Conservation (phyloP, 495 filamentous ascomycete species). For the Bacidia rubella region DNA sequence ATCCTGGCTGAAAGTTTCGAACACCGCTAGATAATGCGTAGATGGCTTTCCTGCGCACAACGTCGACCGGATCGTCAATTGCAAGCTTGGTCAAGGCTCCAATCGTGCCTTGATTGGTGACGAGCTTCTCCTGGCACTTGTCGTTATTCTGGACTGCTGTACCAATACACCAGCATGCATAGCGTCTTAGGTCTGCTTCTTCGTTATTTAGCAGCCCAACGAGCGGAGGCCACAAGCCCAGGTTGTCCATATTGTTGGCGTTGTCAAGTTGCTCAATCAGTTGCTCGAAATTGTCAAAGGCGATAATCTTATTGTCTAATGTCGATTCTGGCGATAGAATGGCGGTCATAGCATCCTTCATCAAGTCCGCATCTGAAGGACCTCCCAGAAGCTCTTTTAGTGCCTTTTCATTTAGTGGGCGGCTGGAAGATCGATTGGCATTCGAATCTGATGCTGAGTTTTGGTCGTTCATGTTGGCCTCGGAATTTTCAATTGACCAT, state of each 20-base stretch:
- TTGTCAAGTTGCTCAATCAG: slow-evolving; percentile 87
- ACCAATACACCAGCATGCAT: slow-evolving; percentile 85
- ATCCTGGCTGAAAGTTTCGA: slow-evolving; percentile 72
- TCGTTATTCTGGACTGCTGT: slow-evolving; percentile 94
- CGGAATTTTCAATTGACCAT: slow-evolving; percentile 83
- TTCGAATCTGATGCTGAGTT: slow-evolving; percentile 29
- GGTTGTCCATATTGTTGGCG: slow-evolving; percentile 72
- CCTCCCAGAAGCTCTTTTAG: slow-evolving; percentile 64
- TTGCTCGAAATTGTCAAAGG: slow-evolving; percentile 95
- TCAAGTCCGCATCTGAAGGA: slow-evolving; percentile 77
- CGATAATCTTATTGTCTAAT: slow-evolving; percentile 66
- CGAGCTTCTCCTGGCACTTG: slow-evolving; percentile 63
- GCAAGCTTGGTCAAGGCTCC: slow-evolving; percentile 53
- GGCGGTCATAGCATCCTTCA: slow-evolving; percentile 68
- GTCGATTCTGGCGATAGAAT: slow-evolving; percentile 48
- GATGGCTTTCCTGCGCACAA: slow-evolving; percentile 72
- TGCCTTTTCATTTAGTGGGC: slow-evolving; percentile 46
- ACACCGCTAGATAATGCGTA: slow-evolving; percentile 72
- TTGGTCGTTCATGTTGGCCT: slow-evolving; percentile 25
- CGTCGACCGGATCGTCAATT: slow-evolving; percentile 40
- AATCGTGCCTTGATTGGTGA: slow-evolving; percentile 52
- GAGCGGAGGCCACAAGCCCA: slow-evolving; percentile 71
- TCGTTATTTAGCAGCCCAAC: slow-evolving; percentile 49
- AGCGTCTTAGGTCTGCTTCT: slow-evolving; percentile 57
- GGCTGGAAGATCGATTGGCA: slow-evolving; percentile 23